Percentiles rank a stretch among this genome's conserved stretches.
These are phyloP conservation scores for Globisporangium iwayamae DNA, from an alignment of 352 stramenopile species.

Conservation along the genomic window DNA sequence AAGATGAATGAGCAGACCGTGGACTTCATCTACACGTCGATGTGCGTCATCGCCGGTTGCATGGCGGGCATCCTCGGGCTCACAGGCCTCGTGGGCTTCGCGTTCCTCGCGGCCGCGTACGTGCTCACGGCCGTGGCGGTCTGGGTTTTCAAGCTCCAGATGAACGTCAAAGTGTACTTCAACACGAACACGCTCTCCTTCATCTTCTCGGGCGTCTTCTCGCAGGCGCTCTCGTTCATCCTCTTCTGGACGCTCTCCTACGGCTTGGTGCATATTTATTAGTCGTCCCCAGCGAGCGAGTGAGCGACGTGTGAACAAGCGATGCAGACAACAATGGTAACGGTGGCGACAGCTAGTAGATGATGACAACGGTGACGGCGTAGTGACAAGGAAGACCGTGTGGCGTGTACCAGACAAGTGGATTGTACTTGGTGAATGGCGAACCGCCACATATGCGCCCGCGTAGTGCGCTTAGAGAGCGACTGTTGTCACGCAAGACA, in stretches of 20 bases:
- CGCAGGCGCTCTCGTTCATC: constrained; percentile 81
- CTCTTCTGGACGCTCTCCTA: constrained; percentile 89
- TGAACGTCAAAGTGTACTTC: constrained; percentile 79
- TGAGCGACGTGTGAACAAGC: neutral
- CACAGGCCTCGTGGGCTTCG: constrained; percentile 72
- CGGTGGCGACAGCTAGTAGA: neutral
- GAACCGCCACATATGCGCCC: too few relatives aligned
- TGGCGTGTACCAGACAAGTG: neutral
- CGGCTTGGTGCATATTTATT: constrained; percentile 90
- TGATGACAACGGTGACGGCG: neutral
- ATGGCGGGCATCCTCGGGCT: constrained; percentile 79
- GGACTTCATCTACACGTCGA: constrained; percentile 79
- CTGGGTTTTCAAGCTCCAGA: constrained; percentile 69
- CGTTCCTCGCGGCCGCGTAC: constrained; percentile 63
- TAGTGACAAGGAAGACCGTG: neutral
- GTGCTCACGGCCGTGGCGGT: constrained; percentile 60
- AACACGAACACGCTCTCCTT: constrained; percentile 67
- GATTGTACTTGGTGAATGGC: too few relatives aligned
- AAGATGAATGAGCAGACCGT: constrained; percentile 75
- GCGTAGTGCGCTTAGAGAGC: too few relatives aligned
- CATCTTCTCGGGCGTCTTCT: constrained; percentile 68
- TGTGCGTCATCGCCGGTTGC: constrained; percentile 80
- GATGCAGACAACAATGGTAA: neutral
- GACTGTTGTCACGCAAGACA: neutral
- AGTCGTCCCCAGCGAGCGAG: constrained; percentile 3